Evolutionary conservation across 2,329 filamentous ascomycete genomes (phyloP), one percentile per base, ranked within the genome.

Genomic region (Stylonectria norvegica): DNA sequence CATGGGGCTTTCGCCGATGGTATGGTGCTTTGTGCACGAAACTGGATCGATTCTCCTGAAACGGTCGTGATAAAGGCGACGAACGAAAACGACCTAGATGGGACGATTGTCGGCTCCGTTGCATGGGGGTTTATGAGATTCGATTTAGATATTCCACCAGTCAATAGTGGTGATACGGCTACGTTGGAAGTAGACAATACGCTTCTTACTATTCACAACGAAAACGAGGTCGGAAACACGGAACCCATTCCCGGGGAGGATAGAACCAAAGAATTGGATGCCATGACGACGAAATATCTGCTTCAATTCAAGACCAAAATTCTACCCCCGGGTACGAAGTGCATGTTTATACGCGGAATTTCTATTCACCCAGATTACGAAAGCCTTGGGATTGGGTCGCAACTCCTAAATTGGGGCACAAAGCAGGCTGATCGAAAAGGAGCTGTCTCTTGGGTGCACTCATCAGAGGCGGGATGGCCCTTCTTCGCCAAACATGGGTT

Each of bases 381-480:
- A 34, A 48, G 53, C 4, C 54, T 43, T 3, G 63, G 64, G 4
- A 48, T 66, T 10, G 65, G 63, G 4, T 52, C 53, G 0, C 56
- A 53, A 20, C 53, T 67, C 25, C 40, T 67, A 16, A 45, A 47
- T 19, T 62, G 57, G 55, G 64, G 63, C 16, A 61, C 57, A 4
- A 34, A 48, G 10, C 47, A 55, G 5, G 60, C 59, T 34, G 61
- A 65, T 32, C 36, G 50, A 5, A 37, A 52, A 20, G 45, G 49
- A 3, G 55, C 54, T 7, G 59, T 64, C 29, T 56, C 53, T 22
- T 65, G 63, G 63, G 62, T 63, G 33, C 60, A 64, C 41, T 59
- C 62, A 12, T 65, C 61, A 5, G 59, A 62, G 40, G 50, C 48
- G 5, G 59, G 49, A 1, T 59, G 52, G 49, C 36, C 19, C n/a